Conservation (phyloP, 2,329 filamentous ascomycete species). For the Plenodomus tracheiphilus region DNA sequence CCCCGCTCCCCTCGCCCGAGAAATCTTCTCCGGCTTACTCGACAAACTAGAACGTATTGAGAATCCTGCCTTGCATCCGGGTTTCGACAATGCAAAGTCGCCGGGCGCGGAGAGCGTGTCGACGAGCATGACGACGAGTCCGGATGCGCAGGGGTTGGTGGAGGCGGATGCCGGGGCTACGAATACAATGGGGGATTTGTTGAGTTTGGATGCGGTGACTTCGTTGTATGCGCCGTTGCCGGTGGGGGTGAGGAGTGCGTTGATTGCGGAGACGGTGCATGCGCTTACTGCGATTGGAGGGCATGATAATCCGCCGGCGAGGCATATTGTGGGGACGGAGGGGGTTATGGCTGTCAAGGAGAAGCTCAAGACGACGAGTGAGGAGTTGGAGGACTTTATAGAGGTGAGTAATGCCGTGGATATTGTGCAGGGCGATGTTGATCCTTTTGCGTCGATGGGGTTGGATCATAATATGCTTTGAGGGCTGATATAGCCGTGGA, state of each 20-base stretch:
- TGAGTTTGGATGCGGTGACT: slow-evolving; percentile 57
- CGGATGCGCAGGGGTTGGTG: slow-evolving; percentile 24
- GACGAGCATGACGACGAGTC: slow-evolving; percentile 22
- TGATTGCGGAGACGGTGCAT: slow-evolving; percentile 88
- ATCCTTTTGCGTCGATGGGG: slow-evolving; percentile 8
- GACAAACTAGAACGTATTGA: slow-evolving; percentile 71
- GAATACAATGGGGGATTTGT: slow-evolving; percentile 49
- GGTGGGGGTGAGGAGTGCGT: slow-evolving; percentile 66
- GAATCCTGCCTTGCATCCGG: slow-evolving; percentile 29
- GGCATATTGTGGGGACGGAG: slow-evolving; percentile 92
- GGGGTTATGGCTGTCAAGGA: slow-evolving; percentile 88
- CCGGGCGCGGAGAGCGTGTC: slow-evolving; percentile 31
- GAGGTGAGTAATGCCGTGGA: slow-evolving; percentile 86
- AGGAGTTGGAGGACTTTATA: slow-evolving; percentile 95
- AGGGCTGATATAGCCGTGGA: too few relatives aligned
- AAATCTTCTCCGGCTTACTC: slow-evolving; percentile 79
- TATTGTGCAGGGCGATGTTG: slow-evolving; percentile 52
- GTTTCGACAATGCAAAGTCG: slow-evolving; percentile 37
- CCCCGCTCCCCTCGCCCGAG: slow-evolving; percentile 77
- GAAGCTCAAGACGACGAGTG: slow-evolving; percentile 93
- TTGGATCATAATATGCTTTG: slow-evolving; percentile 15
- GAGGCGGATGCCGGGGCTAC: too few relatives aligned
- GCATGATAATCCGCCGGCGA: slow-evolving; percentile 90
- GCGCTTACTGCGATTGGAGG: slow-evolving; percentile 90
- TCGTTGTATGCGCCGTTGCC: slow-evolving; percentile 75